phyloP scores from a whole-genome alignment of 345 rosid genomes.

The Lenwebbia sp. region DNA sequence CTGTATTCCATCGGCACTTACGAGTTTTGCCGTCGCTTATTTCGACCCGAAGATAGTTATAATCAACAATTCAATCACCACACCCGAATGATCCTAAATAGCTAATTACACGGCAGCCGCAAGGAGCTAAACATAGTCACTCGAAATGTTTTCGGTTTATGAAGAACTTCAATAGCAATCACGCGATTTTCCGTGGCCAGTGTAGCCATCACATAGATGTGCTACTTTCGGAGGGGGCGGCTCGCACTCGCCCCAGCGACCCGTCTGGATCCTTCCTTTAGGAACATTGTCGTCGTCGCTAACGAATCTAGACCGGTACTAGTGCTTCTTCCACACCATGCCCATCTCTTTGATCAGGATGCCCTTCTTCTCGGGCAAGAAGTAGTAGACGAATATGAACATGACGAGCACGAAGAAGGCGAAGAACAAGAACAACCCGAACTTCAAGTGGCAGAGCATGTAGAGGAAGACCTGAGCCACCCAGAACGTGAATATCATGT shows the following conservation, averaged over 20 bases:
- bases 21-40: too few species aligned
- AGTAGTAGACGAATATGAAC: slow-evolving; percentile 28
- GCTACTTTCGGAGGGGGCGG: too few species aligned
- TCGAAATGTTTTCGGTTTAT: too few species aligned
- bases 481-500: slow-evolving; percentile 32
- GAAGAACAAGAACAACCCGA: slow-evolving; percentile 49
- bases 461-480: slow-evolving; percentile 45
- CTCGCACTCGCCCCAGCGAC: too few species aligned
- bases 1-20: too few species aligned
- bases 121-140: too few species aligned
- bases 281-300: slow-evolving; percentile 3
- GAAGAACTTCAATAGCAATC: not conserved
- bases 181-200: not conserved
- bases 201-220: not conserved
- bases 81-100: too few species aligned
- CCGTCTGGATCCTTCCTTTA: slow-evolving; percentile 26
- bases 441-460: slow-evolving; percentile 70
- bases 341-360: slow-evolving; percentile 56
- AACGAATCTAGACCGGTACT: slow-evolving; percentile 44
- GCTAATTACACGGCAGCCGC: too few species aligned
- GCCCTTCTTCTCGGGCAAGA: slow-evolving; percentile 55
- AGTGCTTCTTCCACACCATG: slow-evolving; percentile 38
- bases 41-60: too few species aligned
- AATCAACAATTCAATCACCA: too few species aligned
- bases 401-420: slow-evolving; percentile 40